Base-by-base conservation (phyloP, 345 rosid species). In the Trapa bicornis region DNA sequence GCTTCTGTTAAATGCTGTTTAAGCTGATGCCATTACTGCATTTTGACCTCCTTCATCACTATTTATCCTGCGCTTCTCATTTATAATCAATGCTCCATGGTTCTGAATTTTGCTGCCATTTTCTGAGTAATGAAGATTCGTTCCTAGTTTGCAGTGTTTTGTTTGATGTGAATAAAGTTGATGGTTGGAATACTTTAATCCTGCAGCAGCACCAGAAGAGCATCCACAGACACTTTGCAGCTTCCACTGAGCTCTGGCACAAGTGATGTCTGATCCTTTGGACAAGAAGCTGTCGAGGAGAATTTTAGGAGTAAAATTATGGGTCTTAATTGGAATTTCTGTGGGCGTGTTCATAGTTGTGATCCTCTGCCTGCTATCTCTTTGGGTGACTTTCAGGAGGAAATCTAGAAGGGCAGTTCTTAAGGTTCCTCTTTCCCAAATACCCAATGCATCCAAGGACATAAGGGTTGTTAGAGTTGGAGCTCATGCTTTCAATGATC, bases 371-470 rank as follows among this genome's bases (percentile, higher is more conserved):
- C 68, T 86, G 75, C 73, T 94, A 68, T 85, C 95, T 66, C 77
- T 83, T 6, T 94, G 96, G 91, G 72, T 86, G 57, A 81, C 85
- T 16, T 89, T 85, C 72, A 79, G 87, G 35, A 79, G 86, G 67
- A 91, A 83, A 78, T 80, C 84, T 16, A 89, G 84, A 75, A 79
- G 74, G 73, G 67, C 84, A 36, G 62, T 71, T 47, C 86, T 81
- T 68, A 82, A 78, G 79, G 76, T 77, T 70, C 60, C 87, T 45
- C 67, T 72, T 77, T 79, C 83, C 43, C 90, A 87, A 69, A 91
- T 87, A 75, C 99, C 99, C 38, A 81, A 85, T 67, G 82, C 83
- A 42, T 91, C 90, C 0, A 94, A 91, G 74, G 97, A 94, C 70
- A 94, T 94, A 74, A 85, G 75, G 76, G 88, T 91, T 10, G 99